These are phyloP conservation scores for Lactarius evosmus DNA, from an alignment of 768 basidiomycete genomes.

Conservation along the genomic window DNA sequence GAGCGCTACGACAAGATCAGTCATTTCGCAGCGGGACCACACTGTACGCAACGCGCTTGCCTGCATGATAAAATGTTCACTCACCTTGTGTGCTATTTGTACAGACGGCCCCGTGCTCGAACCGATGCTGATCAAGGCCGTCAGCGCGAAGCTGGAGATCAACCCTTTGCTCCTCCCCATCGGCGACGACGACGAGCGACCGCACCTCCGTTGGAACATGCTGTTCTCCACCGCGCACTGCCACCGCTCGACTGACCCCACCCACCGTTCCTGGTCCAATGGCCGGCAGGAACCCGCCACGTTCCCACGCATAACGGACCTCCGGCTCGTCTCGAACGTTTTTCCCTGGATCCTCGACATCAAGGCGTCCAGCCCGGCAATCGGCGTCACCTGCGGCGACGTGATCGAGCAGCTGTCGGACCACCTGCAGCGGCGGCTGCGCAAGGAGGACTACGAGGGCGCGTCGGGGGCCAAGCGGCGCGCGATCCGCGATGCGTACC, in stretches of 20 bases:
- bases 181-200: conserved; percentile 42
- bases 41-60: conserved; percentile 38
- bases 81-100: background rate
- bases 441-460: conserved; percentile 50
- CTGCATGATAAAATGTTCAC: conserved; percentile 12
- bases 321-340: conserved; percentile 51
- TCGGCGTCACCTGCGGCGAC: conserved; percentile 67
- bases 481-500: conserved; percentile 51
- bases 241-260: conserved; percentile 58
- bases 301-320: conserved; percentile 52
- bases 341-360: conserved; percentile 58
- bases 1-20: conserved; percentile 36
- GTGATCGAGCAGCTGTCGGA: conserved; percentile 53
- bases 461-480: conserved; percentile 39
- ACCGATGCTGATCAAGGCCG: conserved; percentile 51
- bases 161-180: conserved; percentile 60
- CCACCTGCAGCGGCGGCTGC: conserved; percentile 49
- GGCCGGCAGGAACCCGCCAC: conserved; percentile 66
- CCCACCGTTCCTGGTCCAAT: conserved; percentile 59
- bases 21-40: conserved; percentile 41
- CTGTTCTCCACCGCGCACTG: conserved; percentile 59
- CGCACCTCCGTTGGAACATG: conserved; percentile 73
- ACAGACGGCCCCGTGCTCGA: conserved; percentile 70
- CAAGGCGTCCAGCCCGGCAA: conserved; percentile 40
- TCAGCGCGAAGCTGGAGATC: conserved; percentile 46